Evolutionary conservation across 164 flowering plant genomes (phyloP).

Genomic region (Hamamelis virginiana): DNA sequence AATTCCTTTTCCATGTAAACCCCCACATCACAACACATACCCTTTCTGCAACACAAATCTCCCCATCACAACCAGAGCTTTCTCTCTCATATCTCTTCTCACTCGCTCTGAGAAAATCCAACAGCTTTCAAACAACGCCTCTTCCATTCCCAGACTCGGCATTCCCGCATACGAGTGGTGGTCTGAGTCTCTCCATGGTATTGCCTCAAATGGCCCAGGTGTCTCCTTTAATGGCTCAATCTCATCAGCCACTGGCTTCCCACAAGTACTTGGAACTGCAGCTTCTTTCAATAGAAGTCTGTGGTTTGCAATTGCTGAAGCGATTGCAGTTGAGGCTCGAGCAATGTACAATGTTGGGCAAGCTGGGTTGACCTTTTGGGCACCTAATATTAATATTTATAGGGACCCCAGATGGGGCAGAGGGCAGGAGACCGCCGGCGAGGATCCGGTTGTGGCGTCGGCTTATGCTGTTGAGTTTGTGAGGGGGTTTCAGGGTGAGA

Average conservation of each 20-base stretch:
- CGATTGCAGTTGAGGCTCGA: constrained; percentile 61
- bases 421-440: constrained; percentile 91
- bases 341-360: constrained; percentile 82
- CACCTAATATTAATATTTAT: constrained; percentile 74
- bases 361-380: constrained; percentile 83
- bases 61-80: constrained; percentile 48
- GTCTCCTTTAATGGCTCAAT: constrained; percentile 58
- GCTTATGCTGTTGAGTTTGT: constrained; percentile 64
- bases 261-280: constrained; percentile 62
- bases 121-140: constrained; percentile 60
- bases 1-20: constrained; percentile 51
- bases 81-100: constrained; percentile 58
- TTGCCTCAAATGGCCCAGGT: constrained; percentile 81
- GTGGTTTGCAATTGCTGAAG: constrained; percentile 53
- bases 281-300: constrained; percentile 63
- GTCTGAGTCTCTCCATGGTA: constrained; percentile 84
- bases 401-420: constrained; percentile 98
- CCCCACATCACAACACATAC: constrained; percentile 41
- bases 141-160: constrained; percentile 54
- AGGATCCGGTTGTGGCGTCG: constrained; percentile 71
- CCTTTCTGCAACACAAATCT: constrained; percentile 72
- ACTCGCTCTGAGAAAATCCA: constrained; percentile 66
- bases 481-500: constrained; percentile 61
- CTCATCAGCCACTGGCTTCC: constrained; percentile 63
- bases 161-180: constrained; percentile 81